phyloP scores from a whole-genome alignment of 805 yeast species.

The Scheffersomyces ergatensis region DNA sequence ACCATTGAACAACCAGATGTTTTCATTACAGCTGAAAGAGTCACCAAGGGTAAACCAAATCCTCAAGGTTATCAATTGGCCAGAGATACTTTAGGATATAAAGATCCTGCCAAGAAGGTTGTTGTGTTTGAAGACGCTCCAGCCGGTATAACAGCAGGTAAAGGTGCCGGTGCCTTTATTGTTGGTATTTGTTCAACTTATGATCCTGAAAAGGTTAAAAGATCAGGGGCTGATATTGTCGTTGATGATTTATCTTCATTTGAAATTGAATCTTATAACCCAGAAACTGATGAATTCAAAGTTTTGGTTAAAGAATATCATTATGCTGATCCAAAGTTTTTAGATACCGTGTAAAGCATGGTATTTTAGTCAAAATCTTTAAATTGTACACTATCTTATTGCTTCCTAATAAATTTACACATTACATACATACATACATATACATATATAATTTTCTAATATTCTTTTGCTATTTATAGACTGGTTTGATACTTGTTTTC shows the following conservation, averaged over 20 bases:
- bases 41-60: slow-evolving; percentile 77
- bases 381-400: no score
- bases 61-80: slow-evolving; percentile 79
- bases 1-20: slow-evolving; percentile 61
- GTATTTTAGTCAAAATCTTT: no score
- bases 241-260: slow-evolving; percentile 69
- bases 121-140: slow-evolving; percentile 89
- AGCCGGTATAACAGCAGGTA: slow-evolving; percentile 82
- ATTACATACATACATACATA: no score
- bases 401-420: no score
- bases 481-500: no score
- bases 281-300: slow-evolving; percentile 42
- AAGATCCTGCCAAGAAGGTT: slow-evolving; percentile 31
- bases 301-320: slow-evolving; percentile 39
- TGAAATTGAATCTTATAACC: slow-evolving; percentile 52
- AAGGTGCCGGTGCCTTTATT: slow-evolving; percentile 77
- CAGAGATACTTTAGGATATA: slow-evolving; percentile 44
- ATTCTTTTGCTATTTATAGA: no score
- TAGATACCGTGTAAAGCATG: neutral
- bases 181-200: slow-evolving; percentile 84
- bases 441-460: no score
- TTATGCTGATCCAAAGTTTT: slow-evolving; percentile 23
- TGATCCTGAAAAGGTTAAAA: slow-evolving; percentile 63
- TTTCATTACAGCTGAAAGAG: slow-evolving; percentile 82
- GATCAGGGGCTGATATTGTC: slow-evolving; percentile 79